Evolutionary conservation across 495 filamentous ascomycete species (phyloP), one percentile per base, ranked within the genome.

Genomic region (Trichocladium uniseriatum): DNA sequence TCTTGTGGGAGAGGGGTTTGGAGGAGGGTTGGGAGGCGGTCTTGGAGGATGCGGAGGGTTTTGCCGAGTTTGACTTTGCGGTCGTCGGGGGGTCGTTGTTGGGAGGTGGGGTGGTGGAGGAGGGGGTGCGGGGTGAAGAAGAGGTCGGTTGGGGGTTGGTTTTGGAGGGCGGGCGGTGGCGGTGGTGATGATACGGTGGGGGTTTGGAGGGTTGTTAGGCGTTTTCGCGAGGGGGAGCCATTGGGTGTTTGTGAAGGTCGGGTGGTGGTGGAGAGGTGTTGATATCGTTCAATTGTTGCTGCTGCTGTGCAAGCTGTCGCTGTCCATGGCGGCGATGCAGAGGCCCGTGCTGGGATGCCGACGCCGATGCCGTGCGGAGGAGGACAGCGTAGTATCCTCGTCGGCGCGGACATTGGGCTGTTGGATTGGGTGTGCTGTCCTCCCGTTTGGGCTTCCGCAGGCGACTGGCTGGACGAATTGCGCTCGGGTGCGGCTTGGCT

Each of bases 41-140:
- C 79, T 68, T 94, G 92, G 28, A 98, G 82, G 46, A 79, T 85
- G 27, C 87, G 79, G 24, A 98, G 76, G 49, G 92, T 96, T 59
- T 86, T 91, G 45, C 92, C 91, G 2, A 98, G 81, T 64, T 92
- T 91, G 40, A 95, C 60, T 36, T 84, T 90, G 31, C 91, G 80
- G 61, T 92, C 82, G 67, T 60, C 51, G 21, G 89, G 80, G 7
- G 82, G 83, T 1, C 71, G 53, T 48, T 63, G 62, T 39, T 58
- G 38, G 36, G 45, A 52, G 24, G 43, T 36, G 35, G 19, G 42
- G n/a, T 31, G 45, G 20, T 34, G 32, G n/a, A 43, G 47, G 8
- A 24, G 46, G 16, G 28, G 52, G 43, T 45, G 18, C 34, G 21
- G 28, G 34, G 32, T 54, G 18, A 54, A 47, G 20, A 31, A n/a